Evolutionary conservation across 2,329 filamentous ascomycete species (phyloP), one percentile per base, ranked within the genome.

Genomic region (Beauveria scarabaeidicola): DNA sequence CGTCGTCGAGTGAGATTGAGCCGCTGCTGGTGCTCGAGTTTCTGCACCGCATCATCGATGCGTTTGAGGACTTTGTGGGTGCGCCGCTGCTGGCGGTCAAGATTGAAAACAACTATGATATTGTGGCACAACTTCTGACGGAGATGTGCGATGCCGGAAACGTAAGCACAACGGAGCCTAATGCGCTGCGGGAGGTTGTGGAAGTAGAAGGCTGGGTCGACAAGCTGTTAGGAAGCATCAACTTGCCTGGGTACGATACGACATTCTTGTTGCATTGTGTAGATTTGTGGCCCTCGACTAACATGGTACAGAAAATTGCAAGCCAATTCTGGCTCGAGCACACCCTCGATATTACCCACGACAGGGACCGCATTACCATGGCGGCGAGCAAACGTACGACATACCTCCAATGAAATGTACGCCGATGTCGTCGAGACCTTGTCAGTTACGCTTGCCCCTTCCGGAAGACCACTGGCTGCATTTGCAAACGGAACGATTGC

Each of bases 331-430:
- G 76, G 70, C 58, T 67, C 77, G 1, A 72, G 66, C 47, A 61
- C 72, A 17, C 70, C 78, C 0, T 74, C 76, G 8, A 68, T 81
- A 8, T 62, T 75, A 15, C 64, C 76, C 19, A 71, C 78, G 17
- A 81, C 77, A 64, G 77, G 77, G 1, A 78, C 82, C 0, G 79
- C 83, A 8, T 68, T 97, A 44, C 92, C 92, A 1, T 99, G 94
- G 94, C 84, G 94, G 63, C 82, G 91, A 62, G 85, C 90, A 43
- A 96, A 96, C 68, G 94, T 99, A 57, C 83, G 92, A 17, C 94
- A 99, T 72, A 97, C 93, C 4, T 96, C 90, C 59, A 99, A 97
- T 73, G 94, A 99, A 73, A 81, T 99, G 65, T 97, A 97, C 71
- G 93, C 96, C 60, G 94, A 99, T 71, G 85, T 99, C 13, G 85